Evolutionary conservation across 225 moss, liverwort and hornwort genomes (phyloP).

Genomic region (Antitrichia curtipendula): DNA sequence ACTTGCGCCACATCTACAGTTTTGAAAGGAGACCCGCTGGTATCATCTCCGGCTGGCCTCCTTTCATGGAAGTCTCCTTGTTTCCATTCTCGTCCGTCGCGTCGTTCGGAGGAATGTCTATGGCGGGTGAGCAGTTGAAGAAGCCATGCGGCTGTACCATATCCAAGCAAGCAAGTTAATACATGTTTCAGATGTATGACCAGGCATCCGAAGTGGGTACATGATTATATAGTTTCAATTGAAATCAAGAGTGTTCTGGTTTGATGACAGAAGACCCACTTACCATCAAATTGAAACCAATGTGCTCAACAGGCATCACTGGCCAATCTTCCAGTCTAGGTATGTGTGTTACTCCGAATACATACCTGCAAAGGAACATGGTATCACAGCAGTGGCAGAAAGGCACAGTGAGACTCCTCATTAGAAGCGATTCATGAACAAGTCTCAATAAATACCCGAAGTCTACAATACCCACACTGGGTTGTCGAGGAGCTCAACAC

Average conservation of each 20-base stretch:
- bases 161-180: background rate
- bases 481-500: background rate
- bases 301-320: conserved; percentile 89
- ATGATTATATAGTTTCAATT: background rate
- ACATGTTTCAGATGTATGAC: background rate
- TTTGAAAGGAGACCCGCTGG: conserved; percentile 12
- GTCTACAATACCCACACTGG: background rate
- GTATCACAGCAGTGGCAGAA: background rate
- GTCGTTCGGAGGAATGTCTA: conserved; percentile 61
- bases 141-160: conserved; percentile 68
- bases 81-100: conserved; percentile 14
- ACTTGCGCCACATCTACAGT: conserved; percentile 1
- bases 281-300: conserved; percentile 60
- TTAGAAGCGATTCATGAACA: background rate
- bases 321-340: conserved; percentile 89
- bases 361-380: conserved; percentile 29
- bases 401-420: background rate
- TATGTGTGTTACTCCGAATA: conserved; percentile 77
- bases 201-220: background rate
- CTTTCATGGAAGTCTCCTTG: conserved; percentile 23
- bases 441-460: background rate
- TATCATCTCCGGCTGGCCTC: conserved; percentile 14
- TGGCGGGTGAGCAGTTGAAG: conserved; percentile 84
- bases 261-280: background rate
- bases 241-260: background rate